Percentiles rank a stretch among this genome's conserved stretches.
Evolutionary conservation across 1,284 basidiomycete genomes (phyloP).

Genomic region (Moesziomyces antarcticus): DNA sequence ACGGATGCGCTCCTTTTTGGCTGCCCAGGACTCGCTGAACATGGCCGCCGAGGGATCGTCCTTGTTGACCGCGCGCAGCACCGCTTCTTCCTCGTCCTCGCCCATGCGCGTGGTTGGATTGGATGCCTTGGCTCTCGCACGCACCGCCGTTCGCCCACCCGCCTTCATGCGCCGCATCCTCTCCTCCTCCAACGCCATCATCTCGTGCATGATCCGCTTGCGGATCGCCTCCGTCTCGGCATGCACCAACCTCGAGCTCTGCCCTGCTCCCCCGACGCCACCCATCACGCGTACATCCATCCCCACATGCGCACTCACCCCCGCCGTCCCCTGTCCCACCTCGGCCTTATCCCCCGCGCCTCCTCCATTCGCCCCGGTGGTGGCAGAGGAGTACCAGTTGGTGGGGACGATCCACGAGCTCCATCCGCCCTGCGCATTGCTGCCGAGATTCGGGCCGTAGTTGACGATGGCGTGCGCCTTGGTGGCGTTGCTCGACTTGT

Average conservation of each 20-base stretch:
- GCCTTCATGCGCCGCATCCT: constrained; percentile 93
- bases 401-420: constrained; percentile 62
- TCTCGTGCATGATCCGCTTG: constrained; percentile 97
- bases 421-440: constrained; percentile 60
- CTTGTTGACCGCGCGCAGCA: constrained; percentile 91
- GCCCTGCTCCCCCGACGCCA: constrained; percentile 23
- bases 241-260: constrained; percentile 47
- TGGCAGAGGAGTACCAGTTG: constrained; percentile 47
- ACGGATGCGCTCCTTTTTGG: constrained; percentile 94
- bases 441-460: constrained; percentile 44
- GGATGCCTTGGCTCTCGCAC: too few relatives aligned
- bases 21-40: constrained; percentile 93
- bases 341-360: constrained; percentile 48
- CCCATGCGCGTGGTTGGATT: constrained; percentile 82
- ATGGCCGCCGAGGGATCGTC: constrained; percentile 90
- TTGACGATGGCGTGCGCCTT: constrained; percentile 57
- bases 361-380: constrained; percentile 16
- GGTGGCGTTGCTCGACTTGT: constrained; percentile 68
- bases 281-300: constrained; percentile 23
- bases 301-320: constrained; percentile 48
- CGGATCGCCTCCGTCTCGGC: constrained; percentile 78
- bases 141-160: constrained; percentile 59
- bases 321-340: constrained; percentile 53
- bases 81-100: constrained; percentile 74
- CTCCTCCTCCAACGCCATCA: constrained; percentile 95